Percentiles rank a stretch among this genome's conserved stretches.
phyloP scores from a whole-genome alignment of 768 basidiomycete species.

The Mycena latifolia region DNA sequence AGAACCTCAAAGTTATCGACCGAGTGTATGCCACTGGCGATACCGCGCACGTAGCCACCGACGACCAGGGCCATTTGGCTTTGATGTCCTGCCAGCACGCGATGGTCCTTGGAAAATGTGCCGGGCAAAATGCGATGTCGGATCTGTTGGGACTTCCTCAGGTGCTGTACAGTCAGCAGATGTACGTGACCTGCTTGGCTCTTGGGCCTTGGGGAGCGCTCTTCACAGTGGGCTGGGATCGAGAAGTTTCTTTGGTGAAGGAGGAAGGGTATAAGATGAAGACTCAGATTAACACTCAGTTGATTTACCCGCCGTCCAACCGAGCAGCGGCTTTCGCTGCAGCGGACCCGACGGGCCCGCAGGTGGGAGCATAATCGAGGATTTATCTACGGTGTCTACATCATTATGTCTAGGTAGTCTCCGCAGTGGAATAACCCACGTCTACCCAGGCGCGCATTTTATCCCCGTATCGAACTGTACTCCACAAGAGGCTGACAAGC shows the following conservation, averaged over 20 bases:
- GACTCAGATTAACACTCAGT: slow-evolving; percentile 34
- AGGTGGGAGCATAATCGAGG: slow-evolving; percentile 10
- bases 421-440: too few species aligned
- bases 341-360: slow-evolving; percentile 29
- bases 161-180: slow-evolving; percentile 32
- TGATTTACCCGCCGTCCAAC: slow-evolving; percentile 37
- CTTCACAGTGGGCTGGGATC: slow-evolving; percentile 39
- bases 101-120: slow-evolving; percentile 33
- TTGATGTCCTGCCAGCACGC: slow-evolving; percentile 39
- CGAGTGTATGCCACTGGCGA: slow-evolving; percentile 38
- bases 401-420: too few species aligned
- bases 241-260: slow-evolving; percentile 22
- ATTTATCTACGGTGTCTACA: too few species aligned
- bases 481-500: too few species aligned
- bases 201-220: slow-evolving; percentile 39
- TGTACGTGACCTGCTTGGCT: slow-evolving; percentile 38
- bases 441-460: too few species aligned
- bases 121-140: slow-evolving; percentile 33
- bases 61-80: slow-evolving; percentile 35
- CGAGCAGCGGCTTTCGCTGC: slow-evolving; percentile 31
- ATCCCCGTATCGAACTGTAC: too few species aligned
- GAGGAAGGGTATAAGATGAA: slow-evolving; percentile 36
- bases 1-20: slow-evolving; percentile 29
- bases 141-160: slow-evolving; percentile 36
- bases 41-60: slow-evolving; percentile 30